Conservation (phyloP, 768 basidiomycete species). For the Boletales sp. region DNA sequence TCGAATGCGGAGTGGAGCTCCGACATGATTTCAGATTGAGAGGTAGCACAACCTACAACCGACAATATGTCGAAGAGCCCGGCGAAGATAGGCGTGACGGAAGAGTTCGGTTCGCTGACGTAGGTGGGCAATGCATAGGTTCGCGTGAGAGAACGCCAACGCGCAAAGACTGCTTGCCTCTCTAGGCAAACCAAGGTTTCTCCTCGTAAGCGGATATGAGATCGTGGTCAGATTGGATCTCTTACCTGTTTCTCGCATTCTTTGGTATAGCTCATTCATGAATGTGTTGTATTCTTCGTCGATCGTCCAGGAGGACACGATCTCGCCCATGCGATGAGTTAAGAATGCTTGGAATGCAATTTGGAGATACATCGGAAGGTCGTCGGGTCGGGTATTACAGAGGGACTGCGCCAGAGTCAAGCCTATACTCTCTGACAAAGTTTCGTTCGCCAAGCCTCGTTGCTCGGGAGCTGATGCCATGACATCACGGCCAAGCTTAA, state of each 20-base stretch:
- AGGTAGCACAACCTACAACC: background rate
- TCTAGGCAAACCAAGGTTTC: conserved; percentile 1
- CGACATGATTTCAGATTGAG: background rate
- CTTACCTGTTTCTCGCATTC: conserved; percentile 3
- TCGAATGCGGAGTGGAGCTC: background rate
- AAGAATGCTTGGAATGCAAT: conserved; percentile 10
- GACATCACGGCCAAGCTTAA: background rate
- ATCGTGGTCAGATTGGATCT: background rate
- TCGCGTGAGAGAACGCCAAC: conserved; percentile 7
- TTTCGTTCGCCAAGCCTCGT: background rate
- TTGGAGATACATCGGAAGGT: conserved; percentile 5
- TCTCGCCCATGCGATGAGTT: background rate
- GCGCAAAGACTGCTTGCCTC: background rate
- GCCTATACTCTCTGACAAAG: background rate
- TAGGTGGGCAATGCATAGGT: background rate
- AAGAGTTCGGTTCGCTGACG: background rate
- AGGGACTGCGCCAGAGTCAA: background rate
- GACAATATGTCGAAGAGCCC: conserved; percentile 3
- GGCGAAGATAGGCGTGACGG: background rate
- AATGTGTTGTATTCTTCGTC: background rate
- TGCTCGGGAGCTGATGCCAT: background rate
- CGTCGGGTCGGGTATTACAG: background rate
- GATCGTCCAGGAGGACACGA: conserved; percentile 10
- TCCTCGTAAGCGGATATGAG: background rate
- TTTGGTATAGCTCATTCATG: background rate